Percentiles rank a stretch among this genome's conserved stretches.
Evolutionary conservation across 345 rosid genomes (phyloP).

Genomic region (Euphorbia pulcherrima): DNA sequence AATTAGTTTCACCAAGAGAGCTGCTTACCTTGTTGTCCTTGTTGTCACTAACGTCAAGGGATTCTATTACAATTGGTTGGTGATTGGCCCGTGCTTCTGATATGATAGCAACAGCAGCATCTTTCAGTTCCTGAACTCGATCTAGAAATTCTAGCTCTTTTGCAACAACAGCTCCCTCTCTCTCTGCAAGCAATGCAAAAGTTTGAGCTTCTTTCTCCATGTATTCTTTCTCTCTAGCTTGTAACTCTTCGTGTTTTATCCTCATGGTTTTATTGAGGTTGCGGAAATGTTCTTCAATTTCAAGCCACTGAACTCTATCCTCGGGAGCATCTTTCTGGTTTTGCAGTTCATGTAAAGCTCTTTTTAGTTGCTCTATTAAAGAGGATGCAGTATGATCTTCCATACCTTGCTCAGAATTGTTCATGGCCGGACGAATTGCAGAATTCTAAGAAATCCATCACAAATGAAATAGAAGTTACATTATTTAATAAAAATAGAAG

Average conservation of each 20-base stretch:
- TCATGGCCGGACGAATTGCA: constrained; percentile 25
- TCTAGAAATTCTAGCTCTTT: constrained; percentile 52
- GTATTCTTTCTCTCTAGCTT: constrained; percentile 47
- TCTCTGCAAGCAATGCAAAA: constrained; percentile 32
- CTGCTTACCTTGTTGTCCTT: constrained; percentile 53
- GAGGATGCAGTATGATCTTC: constrained; percentile 28
- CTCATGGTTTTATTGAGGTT: constrained; percentile 38
- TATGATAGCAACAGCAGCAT: constrained; percentile 55
- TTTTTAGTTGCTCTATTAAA: constrained; percentile 42
- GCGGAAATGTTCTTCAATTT: constrained; percentile 46
- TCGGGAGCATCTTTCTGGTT: constrained; percentile 27
- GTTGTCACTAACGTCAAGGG: constrained; percentile 29
- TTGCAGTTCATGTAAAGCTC: constrained; percentile 40
- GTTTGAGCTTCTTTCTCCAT: constrained; percentile 39
- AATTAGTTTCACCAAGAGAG: constrained; percentile 40
- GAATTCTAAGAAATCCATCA: constrained; percentile 16
- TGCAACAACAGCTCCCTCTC: constrained; percentile 44
- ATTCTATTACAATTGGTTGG: constrained; percentile 25
- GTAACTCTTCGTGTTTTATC: constrained; percentile 40
- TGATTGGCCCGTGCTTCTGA: constrained; percentile 35
- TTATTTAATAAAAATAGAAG: background rate
- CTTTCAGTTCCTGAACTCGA: constrained; percentile 56
- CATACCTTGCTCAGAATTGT: constrained; percentile 20
- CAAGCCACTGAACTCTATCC: constrained; percentile 42
- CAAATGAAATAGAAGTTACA: background rate